These are phyloP conservation scores for Phytophthora citrophthora DNA, from an alignment of 352 stramenopile species.

Conservation along the genomic window DNA sequence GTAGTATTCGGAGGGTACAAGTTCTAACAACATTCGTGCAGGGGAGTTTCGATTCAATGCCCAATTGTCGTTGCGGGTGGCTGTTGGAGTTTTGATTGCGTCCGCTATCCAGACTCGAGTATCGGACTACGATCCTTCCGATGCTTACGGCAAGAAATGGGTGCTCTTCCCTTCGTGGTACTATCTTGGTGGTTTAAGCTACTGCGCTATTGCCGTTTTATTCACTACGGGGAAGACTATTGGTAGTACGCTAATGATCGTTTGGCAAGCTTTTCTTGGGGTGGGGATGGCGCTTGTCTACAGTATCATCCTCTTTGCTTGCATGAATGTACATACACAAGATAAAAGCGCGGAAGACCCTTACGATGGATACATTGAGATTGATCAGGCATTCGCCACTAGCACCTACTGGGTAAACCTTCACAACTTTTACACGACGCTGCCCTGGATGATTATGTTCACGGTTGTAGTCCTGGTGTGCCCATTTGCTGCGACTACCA, in stretches of 20 bases:
- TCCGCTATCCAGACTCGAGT: slow-evolving; percentile 49
- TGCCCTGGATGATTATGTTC: slow-evolving; percentile 81
- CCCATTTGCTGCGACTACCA: slow-evolving; percentile 73
- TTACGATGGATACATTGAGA: slow-evolving; percentile 55
- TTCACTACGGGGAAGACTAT: slow-evolving; percentile 77
- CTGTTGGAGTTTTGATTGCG: slow-evolving; percentile 45
- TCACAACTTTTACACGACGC: slow-evolving; percentile 67
- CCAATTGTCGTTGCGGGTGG: slow-evolving; percentile 46
- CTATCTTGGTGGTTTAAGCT: slow-evolving; percentile 72
- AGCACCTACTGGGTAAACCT: slow-evolving; percentile 71
- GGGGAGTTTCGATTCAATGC: slow-evolving; percentile 52
- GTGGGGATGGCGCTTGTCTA: slow-evolving; percentile 78
- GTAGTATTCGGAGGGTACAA: background rate
- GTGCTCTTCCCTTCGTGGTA: slow-evolving; percentile 57
- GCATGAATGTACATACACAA: slow-evolving; percentile 52
- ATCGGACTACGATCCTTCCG: slow-evolving; percentile 28
- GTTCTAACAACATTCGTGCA: slow-evolving; percentile 5
- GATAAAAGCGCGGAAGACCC: slow-evolving; percentile 33
- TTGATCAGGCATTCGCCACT: slow-evolving; percentile 64
- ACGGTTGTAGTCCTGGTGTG: slow-evolving; percentile 63
- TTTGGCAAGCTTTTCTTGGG: slow-evolving; percentile 75
- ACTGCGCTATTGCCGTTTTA: slow-evolving; percentile 74
- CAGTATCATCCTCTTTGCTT: slow-evolving; percentile 73
- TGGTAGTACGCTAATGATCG: slow-evolving; percentile 69
- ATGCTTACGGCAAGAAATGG: slow-evolving; percentile 44